Base-by-base conservation (phyloP, 306 rosid species). In the Castanea mollissima region DNA sequence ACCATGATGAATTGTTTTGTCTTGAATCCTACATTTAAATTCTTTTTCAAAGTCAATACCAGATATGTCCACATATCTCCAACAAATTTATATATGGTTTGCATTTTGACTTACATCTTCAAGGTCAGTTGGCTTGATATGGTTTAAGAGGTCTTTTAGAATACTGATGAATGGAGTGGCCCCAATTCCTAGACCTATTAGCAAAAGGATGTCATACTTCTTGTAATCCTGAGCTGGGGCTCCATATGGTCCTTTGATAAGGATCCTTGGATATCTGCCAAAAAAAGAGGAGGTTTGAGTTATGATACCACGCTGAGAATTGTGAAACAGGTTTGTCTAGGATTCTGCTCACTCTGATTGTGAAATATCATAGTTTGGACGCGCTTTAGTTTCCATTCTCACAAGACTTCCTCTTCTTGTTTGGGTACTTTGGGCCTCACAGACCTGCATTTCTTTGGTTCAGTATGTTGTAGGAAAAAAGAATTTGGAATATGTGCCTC, bases 161-260 rank as follows among this genome's bases (percentile, higher is more conserved):
- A 94, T 91, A 84, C 99, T 94, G 83, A 94, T 84, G 93, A 92
- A 90, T 38, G 99, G 99, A 15, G 99, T 94, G 27, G 99, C 99
- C 7, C 99, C 97, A 12, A 92, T 94, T 64, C 99, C 99, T 11
- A 92, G 90, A 38, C 99, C 99, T 41, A 94, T 69, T 46, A 92
- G 97, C 82, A 92, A 79, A 74, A 94, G 94, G 74, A 90, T 92
- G 83, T 94, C 97, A 78, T 80, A 94, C 82, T 91, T 85, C 49
- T 78, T 86, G 80, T 91, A 94, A 68, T 79, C 83, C 76, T 94
- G 99, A 71, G 99, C 94, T 19, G 99, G 99, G 71, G 99, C 97
- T 82, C 99, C 97, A 63, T 86, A 94, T 15, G 99, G 97, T 77
- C 99, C 99, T 83, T 94, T 92, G 73, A 94, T 80, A 32, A 86